Evolutionary conservation across 1,284 basidiomycete species (phyloP).

Genomic region (Earliella scabrosa): DNA sequence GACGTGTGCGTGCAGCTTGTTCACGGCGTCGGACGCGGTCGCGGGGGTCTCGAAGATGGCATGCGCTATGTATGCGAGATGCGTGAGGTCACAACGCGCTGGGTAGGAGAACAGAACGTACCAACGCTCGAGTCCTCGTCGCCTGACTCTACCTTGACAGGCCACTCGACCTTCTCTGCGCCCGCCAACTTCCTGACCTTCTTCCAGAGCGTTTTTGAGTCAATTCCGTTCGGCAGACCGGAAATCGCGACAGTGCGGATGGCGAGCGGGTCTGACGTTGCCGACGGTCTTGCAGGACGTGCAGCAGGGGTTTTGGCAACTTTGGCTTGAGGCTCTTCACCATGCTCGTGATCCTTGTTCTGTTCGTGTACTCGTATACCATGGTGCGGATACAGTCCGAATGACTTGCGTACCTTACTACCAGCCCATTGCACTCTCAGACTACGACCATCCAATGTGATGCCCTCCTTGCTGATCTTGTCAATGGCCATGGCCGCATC

Average conservation of each 20-base stretch:
- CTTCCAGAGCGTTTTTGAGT: constrained; percentile 86
- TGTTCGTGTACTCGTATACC: constrained; percentile 5
- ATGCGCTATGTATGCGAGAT: constrained; percentile 54
- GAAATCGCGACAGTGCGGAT: constrained; percentile 83
- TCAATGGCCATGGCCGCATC: constrained; percentile 84
- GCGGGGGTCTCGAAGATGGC: constrained; percentile 78
- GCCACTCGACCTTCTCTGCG: constrained; percentile 75
- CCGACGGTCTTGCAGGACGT: constrained; percentile 38
- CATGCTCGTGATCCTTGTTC: constrained; percentile 40
- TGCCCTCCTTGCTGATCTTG: constrained; percentile 57
- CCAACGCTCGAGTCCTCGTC: constrained; percentile 46
- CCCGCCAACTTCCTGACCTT: constrained; percentile 82
- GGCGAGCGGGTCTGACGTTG: constrained; percentile 69
- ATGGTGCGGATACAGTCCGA: neutral
- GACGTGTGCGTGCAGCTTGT: constrained; percentile 91
- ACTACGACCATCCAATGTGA: constrained; percentile 65
- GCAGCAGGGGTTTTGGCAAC: constrained; percentile 37
- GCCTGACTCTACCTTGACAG: constrained; percentile 51
- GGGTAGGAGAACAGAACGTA: constrained; percentile 13
- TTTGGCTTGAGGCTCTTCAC: constrained; percentile 36
- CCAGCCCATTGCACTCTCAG: constrained; percentile 84
- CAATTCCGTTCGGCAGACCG: constrained; percentile 71
- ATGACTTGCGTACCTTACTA: constrained; percentile 57
- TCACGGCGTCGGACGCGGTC: constrained; percentile 74
- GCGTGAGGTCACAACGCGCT: neutral